Percentiles rank a stretch among this genome's conserved stretches.
Conservation (phyloP, 768 basidiomycete genomes). For the Kwoniella sp. region DNA sequence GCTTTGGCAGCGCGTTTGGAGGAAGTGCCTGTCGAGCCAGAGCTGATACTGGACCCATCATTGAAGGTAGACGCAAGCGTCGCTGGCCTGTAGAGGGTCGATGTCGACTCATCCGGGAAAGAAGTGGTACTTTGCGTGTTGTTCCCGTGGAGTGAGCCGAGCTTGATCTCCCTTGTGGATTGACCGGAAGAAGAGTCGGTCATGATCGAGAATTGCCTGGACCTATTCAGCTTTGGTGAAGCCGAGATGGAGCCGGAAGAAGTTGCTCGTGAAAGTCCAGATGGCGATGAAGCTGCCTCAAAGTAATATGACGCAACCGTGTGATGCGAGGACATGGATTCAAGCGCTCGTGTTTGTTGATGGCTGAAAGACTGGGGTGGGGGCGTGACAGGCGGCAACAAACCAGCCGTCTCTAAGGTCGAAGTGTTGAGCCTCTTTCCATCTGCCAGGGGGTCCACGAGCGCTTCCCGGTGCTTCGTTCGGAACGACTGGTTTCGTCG, state of each 20-base stretch:
- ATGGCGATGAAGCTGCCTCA: neutral
- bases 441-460: constrained; percentile 11
- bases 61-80: constrained; percentile 3
- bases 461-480: constrained; percentile 7
- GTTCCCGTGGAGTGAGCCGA: constrained; percentile 9
- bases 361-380: constrained; percentile 5
- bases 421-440: constrained; percentile 6
- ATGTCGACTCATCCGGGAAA: constrained; percentile 1
- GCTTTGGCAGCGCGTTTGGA: constrained; percentile 29
- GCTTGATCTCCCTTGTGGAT: constrained; percentile 4
- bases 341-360: constrained; percentile 10
- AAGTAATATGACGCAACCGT: constrained; percentile 18
- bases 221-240: neutral
- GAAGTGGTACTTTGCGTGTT: constrained; percentile 7
- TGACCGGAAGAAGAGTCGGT: constrained; percentile 16
- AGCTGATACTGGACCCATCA: constrained; percentile 32
- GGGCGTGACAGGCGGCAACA: constrained; percentile 12
- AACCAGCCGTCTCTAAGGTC: constrained; percentile 14
- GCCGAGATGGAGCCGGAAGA: constrained; percentile 8
- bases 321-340: neutral
- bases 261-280: constrained; percentile 1
- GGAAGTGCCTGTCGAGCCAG: constrained; percentile 34
- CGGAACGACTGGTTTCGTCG: constrained; percentile 3
- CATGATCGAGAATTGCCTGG: constrained; percentile 15
- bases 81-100: neutral